Base-by-base conservation (phyloP, 306 rosid species). In the Cajanus cajan region DNA sequence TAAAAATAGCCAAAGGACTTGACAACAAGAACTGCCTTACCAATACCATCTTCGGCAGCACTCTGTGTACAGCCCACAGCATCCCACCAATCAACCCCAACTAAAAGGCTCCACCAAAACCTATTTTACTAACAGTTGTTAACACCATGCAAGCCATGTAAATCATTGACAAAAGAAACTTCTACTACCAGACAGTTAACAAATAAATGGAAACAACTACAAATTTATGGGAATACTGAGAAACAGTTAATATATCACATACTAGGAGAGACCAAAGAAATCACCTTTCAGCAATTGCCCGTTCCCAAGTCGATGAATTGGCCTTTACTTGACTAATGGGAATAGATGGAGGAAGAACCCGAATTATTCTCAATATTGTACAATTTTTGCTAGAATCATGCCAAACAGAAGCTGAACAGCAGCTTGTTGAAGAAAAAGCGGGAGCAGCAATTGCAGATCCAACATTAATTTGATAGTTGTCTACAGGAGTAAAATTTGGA, bases 21-120 rank as follows among this genome's bases (percentile, higher is more conserved):
- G 40, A 55, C 34, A 78, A 36, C 31, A 64, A 71, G 71, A 22
- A 50, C 45, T 37, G 80, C 80, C 87, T 81, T 90, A 95, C 99
- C 98, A 82, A 93, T 95, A 76, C 96, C 94, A 80, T 95, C 99
- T 86, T 95, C 99, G 3, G 99, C 95, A 83, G 99, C 99, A 90
- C 99, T 95, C 85, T 95, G 99, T 4, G 98, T 93, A 79, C 98
- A 93, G 62, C 98, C 99, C 78, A 95, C 97, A 71, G 99, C 99
- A 90, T 95, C 99, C 99, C 99, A 95, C 98, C 99, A 95, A 89
- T 95, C 98, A 85, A 95, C 99, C 51, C 99, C 98, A 84, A 91
- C 98, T 83, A 91, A 86, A 85, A 95, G 96, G 87, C 99, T 95
- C 99, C 99, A 95, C 99, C 99, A 95, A 89, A 95, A 95, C 86